These are phyloP conservation scores for Colletotrichum musicola DNA, from an alignment of 2,329 filamentous ascomycete species.

Conservation along the genomic window DNA sequence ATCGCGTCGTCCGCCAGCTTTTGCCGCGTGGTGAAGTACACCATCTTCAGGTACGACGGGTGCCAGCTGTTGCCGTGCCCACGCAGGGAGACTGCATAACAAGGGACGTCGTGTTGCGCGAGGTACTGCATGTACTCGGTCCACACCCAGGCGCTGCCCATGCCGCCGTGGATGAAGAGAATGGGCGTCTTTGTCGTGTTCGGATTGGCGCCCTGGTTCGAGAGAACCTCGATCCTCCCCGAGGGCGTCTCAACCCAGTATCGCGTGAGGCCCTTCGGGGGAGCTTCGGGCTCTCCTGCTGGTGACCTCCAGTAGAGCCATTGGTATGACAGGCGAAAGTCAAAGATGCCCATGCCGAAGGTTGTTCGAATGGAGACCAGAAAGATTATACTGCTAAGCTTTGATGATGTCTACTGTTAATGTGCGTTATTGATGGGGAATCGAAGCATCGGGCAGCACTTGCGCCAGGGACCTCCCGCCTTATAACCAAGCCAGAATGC, in stretches of 20 bases:
- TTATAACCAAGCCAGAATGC: not conserved
- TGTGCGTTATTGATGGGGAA: not conserved
- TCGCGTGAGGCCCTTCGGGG: conserved; percentile 57
- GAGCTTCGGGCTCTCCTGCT: conserved; percentile 41
- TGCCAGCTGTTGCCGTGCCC: conserved; percentile 67
- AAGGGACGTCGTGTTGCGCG: conserved; percentile 56
- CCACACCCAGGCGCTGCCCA: conserved; percentile 67
- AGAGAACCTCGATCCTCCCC: conserved; percentile 64
- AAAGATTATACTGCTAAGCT: not conserved
- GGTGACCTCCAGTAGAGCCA: conserved; percentile 49
- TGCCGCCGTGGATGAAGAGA: conserved; percentile 67
- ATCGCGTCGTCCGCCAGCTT: conserved; percentile 60
- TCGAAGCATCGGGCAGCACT: not conserved
- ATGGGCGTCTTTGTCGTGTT: conserved; percentile 49
- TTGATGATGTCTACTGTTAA: not conserved
- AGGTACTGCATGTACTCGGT: conserved; percentile 64
- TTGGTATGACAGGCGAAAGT: conserved; percentile 49
- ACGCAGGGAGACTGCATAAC: conserved; percentile 65
- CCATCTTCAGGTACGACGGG: conserved; percentile 61
- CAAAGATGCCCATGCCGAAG: conserved; percentile 37
- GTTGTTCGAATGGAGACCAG: not conserved
- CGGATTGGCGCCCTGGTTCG: conserved; percentile 48
- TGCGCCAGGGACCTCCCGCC: conserved; percentile 1
- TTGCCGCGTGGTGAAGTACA: conserved; percentile 57
- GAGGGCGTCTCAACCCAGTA: conserved; percentile 57